A percentile compares a stretch with the other conserved stretches of the same genome.
These are phyloP conservation scores for Colletotrichum cuscutae DNA, from an alignment of 2,329 filamentous ascomycete genomes.

Conservation along the genomic window DNA sequence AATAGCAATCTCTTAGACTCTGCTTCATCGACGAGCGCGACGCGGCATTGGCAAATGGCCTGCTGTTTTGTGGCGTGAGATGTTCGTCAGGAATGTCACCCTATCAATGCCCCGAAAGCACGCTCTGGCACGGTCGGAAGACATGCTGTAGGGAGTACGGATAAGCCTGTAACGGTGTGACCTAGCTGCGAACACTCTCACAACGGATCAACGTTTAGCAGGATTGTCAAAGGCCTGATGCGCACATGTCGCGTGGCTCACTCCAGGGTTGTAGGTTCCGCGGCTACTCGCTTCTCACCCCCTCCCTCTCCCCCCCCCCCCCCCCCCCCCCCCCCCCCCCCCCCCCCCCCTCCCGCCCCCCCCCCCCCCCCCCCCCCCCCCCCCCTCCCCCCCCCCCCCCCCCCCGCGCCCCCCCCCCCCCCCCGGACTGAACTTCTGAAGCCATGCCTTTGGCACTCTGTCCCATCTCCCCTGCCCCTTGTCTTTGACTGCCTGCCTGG, in stretches of 20 bases:
- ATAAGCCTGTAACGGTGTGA: too few relatives aligned
- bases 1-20: not conserved
- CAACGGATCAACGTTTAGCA: conserved; percentile 10
- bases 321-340: too few relatives aligned
- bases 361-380: too few relatives aligned
- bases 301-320: not conserved
- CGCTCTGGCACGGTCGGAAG: not conserved
- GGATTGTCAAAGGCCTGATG: not conserved
- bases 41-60: not conserved
- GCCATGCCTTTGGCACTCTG: too few relatives aligned
- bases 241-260: conserved; percentile 24
- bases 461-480: not conserved
- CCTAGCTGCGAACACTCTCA: not conserved
- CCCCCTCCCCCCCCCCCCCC: too few relatives aligned
- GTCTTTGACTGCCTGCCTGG: not conserved
- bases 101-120: not conserved
- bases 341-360: too few relatives aligned
- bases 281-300: not conserved
- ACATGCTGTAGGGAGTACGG: not conserved
- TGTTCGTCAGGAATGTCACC: conserved; percentile 2
- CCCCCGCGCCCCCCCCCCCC: not conserved
- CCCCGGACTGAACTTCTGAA: too few relatives aligned
- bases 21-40: not conserved
- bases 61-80: not conserved
- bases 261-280: not conserved